Conservation (phyloP, 371 early-diverging fungal species). For the Mucor racemosus region DNA sequence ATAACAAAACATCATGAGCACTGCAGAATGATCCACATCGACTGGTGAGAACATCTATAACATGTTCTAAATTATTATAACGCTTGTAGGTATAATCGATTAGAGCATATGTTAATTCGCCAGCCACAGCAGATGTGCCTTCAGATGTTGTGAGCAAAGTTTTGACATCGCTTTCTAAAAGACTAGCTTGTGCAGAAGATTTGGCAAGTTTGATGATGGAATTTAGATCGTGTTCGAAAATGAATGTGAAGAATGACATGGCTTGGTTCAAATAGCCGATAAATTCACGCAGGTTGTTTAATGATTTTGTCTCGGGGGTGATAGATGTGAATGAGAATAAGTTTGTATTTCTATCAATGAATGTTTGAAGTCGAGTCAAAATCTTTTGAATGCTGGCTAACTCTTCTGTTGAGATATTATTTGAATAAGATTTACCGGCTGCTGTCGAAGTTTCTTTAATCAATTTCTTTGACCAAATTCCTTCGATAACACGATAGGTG, state of each 20-base stretch:
- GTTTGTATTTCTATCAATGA: neutral
- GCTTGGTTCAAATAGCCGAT: slow-evolving; percentile 11
- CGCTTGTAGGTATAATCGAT: slow-evolving; percentile 19
- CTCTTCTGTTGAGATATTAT: neutral
- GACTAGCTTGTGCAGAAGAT: neutral
- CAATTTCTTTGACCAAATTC: slow-evolving; percentile 73
- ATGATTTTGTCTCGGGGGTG: slow-evolving; percentile 7
- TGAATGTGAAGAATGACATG: slow-evolving; percentile 21
- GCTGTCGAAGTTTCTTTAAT: slow-evolving; percentile 31
- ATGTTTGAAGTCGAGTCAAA: neutral
- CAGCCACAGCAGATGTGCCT: slow-evolving; percentile 13
- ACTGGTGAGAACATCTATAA: slow-evolving; percentile 53
- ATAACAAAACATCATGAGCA: slow-evolving; percentile 57
- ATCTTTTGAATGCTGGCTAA: slow-evolving; percentile 5
- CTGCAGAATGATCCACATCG: slow-evolving; percentile 76
- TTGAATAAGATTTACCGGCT: neutral
- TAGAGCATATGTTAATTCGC: slow-evolving; percentile 15
- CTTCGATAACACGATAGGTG: slow-evolving; percentile 69
- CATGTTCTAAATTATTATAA: slow-evolving; percentile 12
- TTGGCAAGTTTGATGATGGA: slow-evolving; percentile 12
- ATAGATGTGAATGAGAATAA: neutral
- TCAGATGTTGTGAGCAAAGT: slow-evolving; percentile 18
- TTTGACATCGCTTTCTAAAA: neutral
- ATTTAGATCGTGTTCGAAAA: slow-evolving; percentile 18
- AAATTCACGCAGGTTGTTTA: slow-evolving; percentile 11